These are phyloP conservation scores for Solanum neorickii DNA, from an alignment of 257 asterid species.

Conservation along the genomic window DNA sequence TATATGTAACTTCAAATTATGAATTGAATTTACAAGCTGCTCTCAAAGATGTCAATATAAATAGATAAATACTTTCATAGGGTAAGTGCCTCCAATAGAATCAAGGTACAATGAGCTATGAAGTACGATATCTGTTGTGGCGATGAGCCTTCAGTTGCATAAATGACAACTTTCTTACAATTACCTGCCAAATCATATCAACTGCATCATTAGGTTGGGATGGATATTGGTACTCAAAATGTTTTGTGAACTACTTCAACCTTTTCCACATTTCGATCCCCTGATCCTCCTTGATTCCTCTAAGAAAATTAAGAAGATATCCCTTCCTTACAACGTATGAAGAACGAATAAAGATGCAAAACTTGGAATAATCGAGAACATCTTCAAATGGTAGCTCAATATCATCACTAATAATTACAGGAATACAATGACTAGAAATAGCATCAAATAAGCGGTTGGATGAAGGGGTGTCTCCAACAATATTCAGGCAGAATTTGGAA, in stretches of 20 bases:
- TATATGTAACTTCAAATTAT: not conserved
- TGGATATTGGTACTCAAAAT: constrained; percentile 59
- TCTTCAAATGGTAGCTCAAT: constrained; percentile 80
- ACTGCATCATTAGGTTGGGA: constrained; percentile 56
- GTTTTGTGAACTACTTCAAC: constrained; percentile 29
- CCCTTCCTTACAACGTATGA: constrained; percentile 47
- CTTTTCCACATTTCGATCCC: constrained; percentile 58
- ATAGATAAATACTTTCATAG: not conserved
- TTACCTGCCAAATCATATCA: constrained; percentile 83
- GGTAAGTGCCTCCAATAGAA: not conserved
- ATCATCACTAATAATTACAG: constrained; percentile 79
- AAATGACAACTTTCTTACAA: constrained; percentile 29
- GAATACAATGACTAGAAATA: constrained; percentile 70
- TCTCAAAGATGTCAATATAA: not conserved
- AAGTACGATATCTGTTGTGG: constrained; percentile 46
- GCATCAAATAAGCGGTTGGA: constrained; percentile 83
- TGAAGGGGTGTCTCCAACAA: constrained; percentile 88
- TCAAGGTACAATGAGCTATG: not conserved
- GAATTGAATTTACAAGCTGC: not conserved
- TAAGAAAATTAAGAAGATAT: constrained; percentile 50
- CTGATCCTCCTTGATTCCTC: constrained; percentile 37
- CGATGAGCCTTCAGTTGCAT: constrained; percentile 34
- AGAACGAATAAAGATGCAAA: constrained; percentile 50
- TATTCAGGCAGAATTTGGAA: constrained; percentile 67
- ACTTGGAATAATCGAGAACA: constrained; percentile 54